Base-by-base conservation (phyloP, 257 asterid genomes). In the Agastache rugosa region DNA sequence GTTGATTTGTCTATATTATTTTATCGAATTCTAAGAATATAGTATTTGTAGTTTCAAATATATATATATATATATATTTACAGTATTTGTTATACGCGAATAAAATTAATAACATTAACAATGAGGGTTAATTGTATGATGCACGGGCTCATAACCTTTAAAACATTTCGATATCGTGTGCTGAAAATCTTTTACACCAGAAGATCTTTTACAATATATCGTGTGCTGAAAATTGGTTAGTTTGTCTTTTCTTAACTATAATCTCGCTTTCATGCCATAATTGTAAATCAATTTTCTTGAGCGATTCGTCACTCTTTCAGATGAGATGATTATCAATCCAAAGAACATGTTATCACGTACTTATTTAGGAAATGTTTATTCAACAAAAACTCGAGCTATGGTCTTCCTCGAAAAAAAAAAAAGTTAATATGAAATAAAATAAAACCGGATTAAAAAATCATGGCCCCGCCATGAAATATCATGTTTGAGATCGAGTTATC, bases 261-360 rank as follows among this genome's bases (percentile, higher is more conserved):
- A 50, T 15, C 17, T 73, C 50, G 51, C 7, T 39, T 42, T 61
- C 73, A 62, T 47, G 69, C 41, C 59, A 42, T 63, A 41, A 50
- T 20, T 15, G 72, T 73, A 78, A 65, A 35, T 14, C 48, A 37
- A 16, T 47, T 53, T 48, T 69, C 27, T 41, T 47, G 23, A n/a
- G 20, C 48, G 4, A 48, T 44, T 37, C 65, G 35, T 65, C 19
- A 60, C 63, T 75, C 29, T 35, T 67, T 29, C 20, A 27, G 64
- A 31, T 61, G 15, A 44, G 37, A 5, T 19, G 27, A 34, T 35
- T 42, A 25, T 5, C 44, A 56, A 56, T 39, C 67, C 16, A 50
- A 71, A 69, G 11, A 23, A 27, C 4, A 22, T 3, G 68, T 9
- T n/a, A 31, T 61, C 25, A 31, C 45, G 25, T 58, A 58, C 10